A percentile compares a stretch with the other conserved stretches of the same genome.
Evolutionary conservation across 2,329 filamentous ascomycete genomes (phyloP).

Genomic region (Alternaria gaisen): DNA sequence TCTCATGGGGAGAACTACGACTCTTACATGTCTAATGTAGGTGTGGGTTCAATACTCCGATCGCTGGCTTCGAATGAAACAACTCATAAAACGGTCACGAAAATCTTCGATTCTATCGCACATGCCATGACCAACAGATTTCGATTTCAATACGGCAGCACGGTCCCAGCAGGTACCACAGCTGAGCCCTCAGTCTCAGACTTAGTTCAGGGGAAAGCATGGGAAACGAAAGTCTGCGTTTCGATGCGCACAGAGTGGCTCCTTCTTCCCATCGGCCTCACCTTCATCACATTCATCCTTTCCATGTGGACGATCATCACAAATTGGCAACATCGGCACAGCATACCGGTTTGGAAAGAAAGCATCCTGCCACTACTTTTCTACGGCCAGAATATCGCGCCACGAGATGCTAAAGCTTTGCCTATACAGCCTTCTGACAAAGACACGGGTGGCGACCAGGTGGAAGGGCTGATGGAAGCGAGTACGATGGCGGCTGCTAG

Average conservation of each 20-base stretch:
- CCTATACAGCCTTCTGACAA: no score
- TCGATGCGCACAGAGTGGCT: background rate
- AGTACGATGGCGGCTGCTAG: no score
- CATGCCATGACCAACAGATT: background rate
- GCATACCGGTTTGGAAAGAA: no score
- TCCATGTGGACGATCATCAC: no score
- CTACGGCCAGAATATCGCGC: no score
- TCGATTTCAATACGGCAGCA: background rate
- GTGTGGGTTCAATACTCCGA: background rate
- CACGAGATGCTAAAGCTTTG: no score
- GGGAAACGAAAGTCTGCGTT: background rate
- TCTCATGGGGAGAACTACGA: no score
- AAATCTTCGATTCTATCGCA: background rate
- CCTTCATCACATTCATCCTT: background rate
- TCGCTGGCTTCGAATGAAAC: background rate
- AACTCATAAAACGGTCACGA: background rate
- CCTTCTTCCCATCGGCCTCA: background rate
- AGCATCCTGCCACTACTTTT: no score
- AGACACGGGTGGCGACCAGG: no score
- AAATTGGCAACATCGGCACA: no score
- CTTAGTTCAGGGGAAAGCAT: background rate
- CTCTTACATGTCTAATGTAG: background rate
- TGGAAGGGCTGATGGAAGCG: no score
- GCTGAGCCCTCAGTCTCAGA: background rate
- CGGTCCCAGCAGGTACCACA: no score